Percentiles rank a stretch among this genome's conserved stretches.
Conservation (phyloP, 2,329 filamentous ascomycete genomes). For the Didymella lethalis region DNA sequence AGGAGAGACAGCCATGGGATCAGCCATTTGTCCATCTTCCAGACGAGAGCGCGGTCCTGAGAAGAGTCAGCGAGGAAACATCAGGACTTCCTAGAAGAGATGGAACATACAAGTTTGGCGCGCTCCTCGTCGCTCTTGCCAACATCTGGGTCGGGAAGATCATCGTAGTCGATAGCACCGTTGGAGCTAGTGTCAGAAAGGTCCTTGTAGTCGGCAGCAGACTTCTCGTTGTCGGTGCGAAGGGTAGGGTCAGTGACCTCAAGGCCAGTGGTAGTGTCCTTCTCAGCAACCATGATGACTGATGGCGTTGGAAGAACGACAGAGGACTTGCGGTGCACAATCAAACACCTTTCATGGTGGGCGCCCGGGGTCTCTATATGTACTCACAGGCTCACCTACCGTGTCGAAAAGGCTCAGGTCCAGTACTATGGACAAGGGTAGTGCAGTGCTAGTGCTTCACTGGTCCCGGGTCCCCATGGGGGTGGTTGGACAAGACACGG, state of each 20-base stretch:
- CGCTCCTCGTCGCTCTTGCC: conserved; percentile 48
- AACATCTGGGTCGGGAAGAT: conserved; percentile 46
- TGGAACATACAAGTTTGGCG: conserved; percentile 40
- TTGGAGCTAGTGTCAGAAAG: conserved; percentile 36
- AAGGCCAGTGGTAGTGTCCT: conserved; percentile 25
- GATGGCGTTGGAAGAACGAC: conserved; percentile 20
- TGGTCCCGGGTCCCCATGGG: conserved; percentile 45
- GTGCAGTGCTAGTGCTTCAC: conserved; percentile 24
- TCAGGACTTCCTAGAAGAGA: not conserved
- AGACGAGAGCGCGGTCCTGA: conserved; percentile 49
- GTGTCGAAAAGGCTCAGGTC: conserved; percentile 13
- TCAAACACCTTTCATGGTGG: conserved; percentile 22
- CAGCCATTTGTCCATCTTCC: conserved; percentile 54
- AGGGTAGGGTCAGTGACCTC: conserved; percentile 22
- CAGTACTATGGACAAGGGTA: conserved; percentile 17
- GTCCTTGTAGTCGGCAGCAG: conserved; percentile 34
- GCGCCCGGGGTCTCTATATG: conserved; percentile 41
- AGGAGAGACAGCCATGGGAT: conserved; percentile 53
- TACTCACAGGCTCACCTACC: conserved; percentile 30
- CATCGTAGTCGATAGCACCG: conserved; percentile 39
- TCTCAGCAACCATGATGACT: conserved; percentile 46
- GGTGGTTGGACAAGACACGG: conserved; percentile 44
- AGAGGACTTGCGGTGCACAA: conserved; percentile 29
- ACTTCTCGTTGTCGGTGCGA: conserved; percentile 36
- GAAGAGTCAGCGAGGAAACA: conserved; percentile 24